Percentiles rank a stretch among this genome's conserved stretches.
Conservation (phyloP, 192 early-diverging fungal genomes). For the Phycomyces blakesleeanus region DNA sequence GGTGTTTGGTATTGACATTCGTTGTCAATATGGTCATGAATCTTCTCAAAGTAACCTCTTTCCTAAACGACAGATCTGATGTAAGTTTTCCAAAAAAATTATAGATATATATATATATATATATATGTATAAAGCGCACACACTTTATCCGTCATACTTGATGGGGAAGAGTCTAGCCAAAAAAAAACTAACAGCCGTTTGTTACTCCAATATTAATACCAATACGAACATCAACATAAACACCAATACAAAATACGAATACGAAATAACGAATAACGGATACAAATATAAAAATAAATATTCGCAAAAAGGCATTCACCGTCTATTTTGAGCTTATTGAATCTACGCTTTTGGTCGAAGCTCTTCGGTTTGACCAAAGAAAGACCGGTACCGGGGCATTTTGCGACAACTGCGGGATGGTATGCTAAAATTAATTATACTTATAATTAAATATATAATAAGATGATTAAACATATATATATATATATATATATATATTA, state of each 20-base stretch:
- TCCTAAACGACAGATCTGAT: constrained; percentile 24
- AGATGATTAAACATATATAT: not conserved
- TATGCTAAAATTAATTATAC: not conserved
- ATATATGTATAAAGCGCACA: not conserved
- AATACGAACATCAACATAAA: no score
- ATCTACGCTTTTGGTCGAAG: constrained; percentile 28
- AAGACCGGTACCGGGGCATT: constrained; percentile 1
- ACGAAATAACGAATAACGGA: no score
- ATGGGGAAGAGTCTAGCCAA: no score
- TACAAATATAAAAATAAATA: no score
- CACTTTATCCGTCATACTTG: not conserved
- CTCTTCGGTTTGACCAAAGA: constrained; percentile 22
- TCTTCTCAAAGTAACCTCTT: constrained; percentile 28
- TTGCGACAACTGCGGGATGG: constrained; percentile 24
- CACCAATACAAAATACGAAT: no score
- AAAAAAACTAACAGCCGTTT: no score
- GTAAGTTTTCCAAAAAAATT: no score
- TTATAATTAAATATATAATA: not conserved
- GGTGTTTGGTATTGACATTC: constrained; percentile 33
- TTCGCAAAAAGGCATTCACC: constrained; percentile 17
- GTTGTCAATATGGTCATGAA: constrained; percentile 34
- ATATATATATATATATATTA: no score
- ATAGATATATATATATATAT: no score
- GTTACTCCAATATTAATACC: no score
- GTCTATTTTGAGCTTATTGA: constrained; percentile 26